Base-by-base conservation (phyloP, 768 basidiomycete genomes). In the Boletus rubropictus region DNA sequence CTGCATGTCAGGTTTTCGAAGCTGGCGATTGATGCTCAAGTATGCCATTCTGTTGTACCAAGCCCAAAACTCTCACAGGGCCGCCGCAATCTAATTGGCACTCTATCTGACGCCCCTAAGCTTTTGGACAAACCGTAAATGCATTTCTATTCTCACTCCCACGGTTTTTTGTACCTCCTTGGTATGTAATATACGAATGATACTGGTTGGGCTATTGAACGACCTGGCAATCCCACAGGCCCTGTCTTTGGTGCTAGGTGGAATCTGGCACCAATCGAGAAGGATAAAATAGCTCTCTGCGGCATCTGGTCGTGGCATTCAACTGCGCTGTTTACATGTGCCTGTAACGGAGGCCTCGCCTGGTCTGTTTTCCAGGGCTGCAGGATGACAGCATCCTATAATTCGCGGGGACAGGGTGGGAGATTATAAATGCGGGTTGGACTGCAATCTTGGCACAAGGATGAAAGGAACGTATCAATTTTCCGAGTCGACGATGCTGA, bases 1-100 rank as follows among this genome's bases (percentile, higher is more conserved):
- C 44, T 27, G 28, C 14, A 12, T 52, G 46, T 25, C 52, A 54
- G 29, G 0, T 63, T 17, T 25, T 46, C 17, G 8, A 36, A 34
- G 21, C 9, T 49, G 3, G 5, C 14, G 12, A 49, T 46, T 38
- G 58, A 60, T 21, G 18, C 50, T 14, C 47, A 57, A 21, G 58
- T 54, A 49, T 39, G 51, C 29, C 17, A 38, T 17, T 7, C 7
- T n/a, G 14, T 18, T 32, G 15, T 41, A 27, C 9, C 32, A 27
- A 38, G 14, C n/a, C 20, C n/a, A 24, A 17, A 2, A 6, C 7
- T 24, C 50, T 39, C 39, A 48, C 41, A n/a, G n/a, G n/a, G n/a
- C n/a, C n/a, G n/a, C n/a, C n/a, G n/a, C n/a, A n/a, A n/a, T n/a
- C n/a, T n/a, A n/a, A n/a, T n/a, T n/a, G n/a, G n/a, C n/a, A 42